Conservation (phyloP, 2,329 filamentous ascomycete species). For the Zasmidium citrigriseum region DNA sequence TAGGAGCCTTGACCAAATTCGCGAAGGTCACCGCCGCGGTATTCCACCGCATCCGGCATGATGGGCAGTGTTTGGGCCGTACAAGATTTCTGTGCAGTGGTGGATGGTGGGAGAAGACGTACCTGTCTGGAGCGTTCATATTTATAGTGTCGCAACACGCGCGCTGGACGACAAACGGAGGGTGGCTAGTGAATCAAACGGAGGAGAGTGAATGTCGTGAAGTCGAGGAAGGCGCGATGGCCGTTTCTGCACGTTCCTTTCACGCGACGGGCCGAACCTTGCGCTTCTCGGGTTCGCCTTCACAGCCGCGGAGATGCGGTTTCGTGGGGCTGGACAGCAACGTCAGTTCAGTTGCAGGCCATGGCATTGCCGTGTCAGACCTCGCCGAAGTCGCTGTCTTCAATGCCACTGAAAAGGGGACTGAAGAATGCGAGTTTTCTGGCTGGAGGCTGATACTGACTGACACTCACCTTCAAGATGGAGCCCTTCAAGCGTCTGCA, state of each 20-base stretch:
- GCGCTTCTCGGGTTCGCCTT: neutral
- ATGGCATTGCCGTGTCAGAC: slow-evolving; percentile 4
- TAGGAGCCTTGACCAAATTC: slow-evolving; percentile 10
- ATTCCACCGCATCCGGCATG: slow-evolving; percentile 9
- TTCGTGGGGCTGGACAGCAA: neutral
- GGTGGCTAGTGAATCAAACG: neutral
- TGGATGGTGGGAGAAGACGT: slow-evolving; percentile 29
- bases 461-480: slow-evolving; percentile 12
- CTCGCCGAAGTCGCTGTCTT: slow-evolving; percentile 10
- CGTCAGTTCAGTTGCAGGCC: neutral
- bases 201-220: neutral
- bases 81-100: slow-evolving; percentile 8
- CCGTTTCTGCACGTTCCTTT: neutral
- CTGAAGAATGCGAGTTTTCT: neutral
- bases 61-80: neutral
- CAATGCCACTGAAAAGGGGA: neutral
- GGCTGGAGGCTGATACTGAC: neutral
- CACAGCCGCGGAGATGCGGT: slow-evolving; percentile 5
- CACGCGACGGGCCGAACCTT: neutral
- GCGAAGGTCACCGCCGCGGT: slow-evolving; percentile 11
- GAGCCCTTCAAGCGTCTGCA: slow-evolving; percentile 28
- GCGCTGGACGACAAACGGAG: neutral
- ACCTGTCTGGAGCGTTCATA: slow-evolving; percentile 60
- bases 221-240: slow-evolving; percentile 1
- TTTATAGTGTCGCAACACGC: slow-evolving; percentile 22